Percentiles rank a stretch among this genome's conserved stretches.
Conservation (phyloP, 1,284 basidiomycete species). For the Ganoderma lingzhi region DNA sequence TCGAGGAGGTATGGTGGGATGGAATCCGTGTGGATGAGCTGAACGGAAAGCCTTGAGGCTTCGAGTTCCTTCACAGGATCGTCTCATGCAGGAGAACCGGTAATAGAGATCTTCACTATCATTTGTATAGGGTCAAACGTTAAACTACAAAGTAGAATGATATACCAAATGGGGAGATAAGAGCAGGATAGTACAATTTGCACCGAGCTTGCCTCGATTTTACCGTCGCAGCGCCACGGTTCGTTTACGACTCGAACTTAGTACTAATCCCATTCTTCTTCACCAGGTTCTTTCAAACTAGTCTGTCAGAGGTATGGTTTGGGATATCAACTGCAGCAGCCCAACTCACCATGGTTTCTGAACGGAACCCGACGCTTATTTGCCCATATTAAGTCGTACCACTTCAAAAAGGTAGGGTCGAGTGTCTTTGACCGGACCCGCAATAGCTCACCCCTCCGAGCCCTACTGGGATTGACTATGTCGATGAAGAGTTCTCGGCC, state of each 20-base stretch:
- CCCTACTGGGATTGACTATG: not conserved
- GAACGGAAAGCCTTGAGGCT: not conserved
- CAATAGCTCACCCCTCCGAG: not conserved
- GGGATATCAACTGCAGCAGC: not conserved
- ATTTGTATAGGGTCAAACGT: not conserved
- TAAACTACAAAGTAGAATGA: not conserved
- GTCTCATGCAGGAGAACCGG: too few species aligned
- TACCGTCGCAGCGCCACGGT: not conserved
- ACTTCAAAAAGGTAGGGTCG: not conserved
- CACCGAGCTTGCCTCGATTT: not conserved
- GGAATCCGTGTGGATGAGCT: not conserved
- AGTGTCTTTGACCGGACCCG: conserved; percentile 2
- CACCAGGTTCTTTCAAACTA: not conserved
- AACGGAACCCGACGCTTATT: not conserved
- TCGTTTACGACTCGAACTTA: not conserved
- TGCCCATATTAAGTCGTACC: not conserved
- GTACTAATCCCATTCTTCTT: not conserved
- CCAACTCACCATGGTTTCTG: not conserved
- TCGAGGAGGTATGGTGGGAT: not conserved
- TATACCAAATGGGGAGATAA: not conserved
- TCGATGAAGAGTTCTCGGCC: conserved; percentile 11
- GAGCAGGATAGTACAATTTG: not conserved
- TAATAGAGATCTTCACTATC: not conserved
- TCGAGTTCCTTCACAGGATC: not conserved
- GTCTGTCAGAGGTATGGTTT: not conserved